Base-by-base conservation (phyloP, 2,329 filamentous ascomycete genomes). In the Leptographium lundbergii region DNA sequence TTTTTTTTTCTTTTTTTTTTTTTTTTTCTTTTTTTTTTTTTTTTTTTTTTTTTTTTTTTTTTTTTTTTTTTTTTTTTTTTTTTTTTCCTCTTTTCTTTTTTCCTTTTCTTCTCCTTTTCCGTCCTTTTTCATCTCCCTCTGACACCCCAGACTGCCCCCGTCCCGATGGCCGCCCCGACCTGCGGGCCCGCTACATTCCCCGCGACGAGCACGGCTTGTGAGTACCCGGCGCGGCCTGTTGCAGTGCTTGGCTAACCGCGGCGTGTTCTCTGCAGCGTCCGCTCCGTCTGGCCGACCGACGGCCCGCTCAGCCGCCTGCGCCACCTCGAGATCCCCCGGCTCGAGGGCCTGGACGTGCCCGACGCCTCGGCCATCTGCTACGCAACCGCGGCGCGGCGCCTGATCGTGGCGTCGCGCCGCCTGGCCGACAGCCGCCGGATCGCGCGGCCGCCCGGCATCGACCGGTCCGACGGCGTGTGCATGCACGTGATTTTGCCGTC, bases 311-410 rank as follows among this genome's bases (percentile, higher is more conserved):
- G n/a, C 9, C 29, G n/a, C 22, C 58, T 58, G 13, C 14, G 14
- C 19, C 34, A 5, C 1, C 53, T 50, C 36, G 36, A 36, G 32
- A 57, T 56, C 6, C 57, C 56, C 27, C 55, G 57, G 2, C 29
- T 48, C 6, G 63, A 60, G 32, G 6, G 17, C 4, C 11, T 62
- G 4, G 4, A 24, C 19, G 52, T 57, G 17, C 67, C 68, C 7
- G 68, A 74, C 50, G 70, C 77, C 57, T 76, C 75, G 10, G 76
- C 76, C 6, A 74, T 82, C 63, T 72, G 73, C 59, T 80, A 77
- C 58, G 75, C 79, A 57, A 64, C 68, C 5, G 67, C 72, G 6
- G 73, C 73, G 1, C 68, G 73, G 59, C 72, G 67, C 47, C 66
- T 80, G 4, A 66, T 80, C 6, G 58, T 78, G 34, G 74, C 77